Percentiles rank a stretch among this genome's conserved stretches.
Conservation (phyloP, 2,329 filamentous ascomycete species). For the Clonostachys rosea region DNA sequence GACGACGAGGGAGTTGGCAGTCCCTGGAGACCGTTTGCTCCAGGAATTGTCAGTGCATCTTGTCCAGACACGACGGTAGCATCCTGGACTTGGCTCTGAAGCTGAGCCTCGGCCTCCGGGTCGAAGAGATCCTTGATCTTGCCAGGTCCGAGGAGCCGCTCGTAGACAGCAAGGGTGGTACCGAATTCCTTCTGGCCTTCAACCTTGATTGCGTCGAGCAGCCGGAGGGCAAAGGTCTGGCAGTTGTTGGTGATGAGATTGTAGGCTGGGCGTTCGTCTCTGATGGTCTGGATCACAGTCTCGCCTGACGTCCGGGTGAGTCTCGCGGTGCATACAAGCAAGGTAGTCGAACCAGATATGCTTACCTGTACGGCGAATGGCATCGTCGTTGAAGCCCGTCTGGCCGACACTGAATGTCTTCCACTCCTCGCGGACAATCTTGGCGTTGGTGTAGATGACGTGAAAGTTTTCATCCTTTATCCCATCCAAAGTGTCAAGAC, state of each 20-base stretch:
- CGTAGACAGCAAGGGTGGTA: slow-evolving; percentile 48
- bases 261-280: slow-evolving; percentile 42
- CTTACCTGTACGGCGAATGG: slow-evolving; percentile 40
- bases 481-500: neutral
- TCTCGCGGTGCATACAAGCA: neutral
- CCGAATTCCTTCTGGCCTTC: slow-evolving; percentile 45
- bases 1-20: too few relatives aligned
- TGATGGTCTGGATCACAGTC: slow-evolving; percentile 46
- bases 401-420: slow-evolving; percentile 44
- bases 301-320: slow-evolving; percentile 32
- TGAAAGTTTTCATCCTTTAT: slow-evolving; percentile 46
- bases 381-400: slow-evolving; percentile 51
- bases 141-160: slow-evolving; percentile 41
- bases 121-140: slow-evolving; percentile 48
- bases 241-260: slow-evolving; percentile 58
- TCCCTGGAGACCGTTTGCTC: too few relatives aligned
- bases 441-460: slow-evolving; percentile 52
- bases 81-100: too few relatives aligned
- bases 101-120: slow-evolving; percentile 11
- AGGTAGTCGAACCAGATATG: neutral
- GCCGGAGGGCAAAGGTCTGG: slow-evolving; percentile 48
- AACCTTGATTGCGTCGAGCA: slow-evolving; percentile 50
- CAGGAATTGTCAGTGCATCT: too few relatives aligned
- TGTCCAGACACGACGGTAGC: too few relatives aligned
- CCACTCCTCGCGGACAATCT: slow-evolving; percentile 40